Base-by-base conservation (phyloP, 129 eudicot species). In the Apium graveolens region DNA sequence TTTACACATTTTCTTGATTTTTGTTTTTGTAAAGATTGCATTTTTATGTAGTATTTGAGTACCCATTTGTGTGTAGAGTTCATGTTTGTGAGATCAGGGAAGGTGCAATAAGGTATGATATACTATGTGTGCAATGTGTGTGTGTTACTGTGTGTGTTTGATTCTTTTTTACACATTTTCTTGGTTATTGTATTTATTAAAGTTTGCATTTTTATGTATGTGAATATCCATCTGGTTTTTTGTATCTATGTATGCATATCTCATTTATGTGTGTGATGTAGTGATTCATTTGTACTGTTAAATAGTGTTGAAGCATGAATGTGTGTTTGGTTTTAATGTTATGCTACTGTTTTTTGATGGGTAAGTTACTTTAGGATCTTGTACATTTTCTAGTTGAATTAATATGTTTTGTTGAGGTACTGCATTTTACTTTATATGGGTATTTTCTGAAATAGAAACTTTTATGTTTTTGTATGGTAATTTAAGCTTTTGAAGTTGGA, bases 321-420 rank as follows among this genome's bases (percentile, higher is more conserved):
- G 68, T 60, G 14, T 21, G 34, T 26, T 60, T 60, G 68, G 7
- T n/a, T 60, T 60, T 0, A 10, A 10, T 60, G 68, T 60, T 60
- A 60, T 60, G 68, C 68, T 60, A 60, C 68, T 0, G 68, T 60
- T 55, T 51, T 13, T 55, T 49, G 57, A 49, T 49, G 18, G 57
- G 24, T 5, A 49, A 49, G 24, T 49, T 49, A 18, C 24, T 48
- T 48, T 48, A 5, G 57, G 24, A 21, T 51, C 62, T 78, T 82
- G 79, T 51, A 79, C 35, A 48, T 48, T 55, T 78, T 85, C 29
- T 84, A 84, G 87, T 88, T 82, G 88, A 72, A 75, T 65, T 76
- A 57, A 80, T 86, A 45, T 74, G 71, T 39, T 74, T 46, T 70
- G 78, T 78, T 78, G 81, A 80, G 87, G 88, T 90, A 85, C 53